phyloP scores from a whole-genome alignment of 495 filamentous ascomycete species.

The Penicillium odoratum region DNA sequence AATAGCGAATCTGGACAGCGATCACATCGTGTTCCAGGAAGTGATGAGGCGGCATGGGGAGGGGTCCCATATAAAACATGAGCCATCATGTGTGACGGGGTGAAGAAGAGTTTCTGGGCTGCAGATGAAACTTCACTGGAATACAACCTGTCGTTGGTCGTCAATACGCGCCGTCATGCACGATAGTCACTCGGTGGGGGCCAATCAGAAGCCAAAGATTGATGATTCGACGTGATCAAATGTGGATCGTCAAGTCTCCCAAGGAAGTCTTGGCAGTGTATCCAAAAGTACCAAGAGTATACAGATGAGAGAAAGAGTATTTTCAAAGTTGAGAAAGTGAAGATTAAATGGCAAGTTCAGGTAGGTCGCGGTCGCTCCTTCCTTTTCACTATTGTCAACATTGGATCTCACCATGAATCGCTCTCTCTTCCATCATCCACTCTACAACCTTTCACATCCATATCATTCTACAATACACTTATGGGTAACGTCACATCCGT shows the following conservation, averaged over 20 bases:
- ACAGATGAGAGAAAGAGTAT: too few relatives aligned
- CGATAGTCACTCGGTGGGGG: constrained; percentile 23
- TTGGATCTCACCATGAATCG: neutral
- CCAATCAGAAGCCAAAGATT: constrained; percentile 22
- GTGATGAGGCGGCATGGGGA: constrained; percentile 24
- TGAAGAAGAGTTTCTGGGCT: constrained; percentile 26
- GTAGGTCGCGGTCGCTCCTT: neutral
- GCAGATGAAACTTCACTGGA: constrained; percentile 13
- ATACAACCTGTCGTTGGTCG: constrained; percentile 32
- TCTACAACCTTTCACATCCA: neutral
- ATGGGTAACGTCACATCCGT: constrained; percentile 41
- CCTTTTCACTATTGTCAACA: neutral
- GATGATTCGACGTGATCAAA: constrained; percentile 1
- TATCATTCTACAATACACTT: neutral
- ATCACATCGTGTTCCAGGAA: constrained; percentile 23
- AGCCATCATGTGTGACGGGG: constrained; percentile 35
- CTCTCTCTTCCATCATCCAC: neutral
- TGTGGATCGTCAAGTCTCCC: constrained; percentile 2
- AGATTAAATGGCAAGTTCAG: too few relatives aligned
- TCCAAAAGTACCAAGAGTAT: neutral
- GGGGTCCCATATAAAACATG: constrained; percentile 25
- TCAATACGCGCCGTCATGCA: constrained; percentile 37
- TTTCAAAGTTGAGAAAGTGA: too few relatives aligned
- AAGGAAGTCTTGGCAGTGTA: neutral
- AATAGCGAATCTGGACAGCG: constrained; percentile 21